Evolutionary conservation across 1,139 yeast species (phyloP).

Genomic region (Candida mesenterica): DNA sequence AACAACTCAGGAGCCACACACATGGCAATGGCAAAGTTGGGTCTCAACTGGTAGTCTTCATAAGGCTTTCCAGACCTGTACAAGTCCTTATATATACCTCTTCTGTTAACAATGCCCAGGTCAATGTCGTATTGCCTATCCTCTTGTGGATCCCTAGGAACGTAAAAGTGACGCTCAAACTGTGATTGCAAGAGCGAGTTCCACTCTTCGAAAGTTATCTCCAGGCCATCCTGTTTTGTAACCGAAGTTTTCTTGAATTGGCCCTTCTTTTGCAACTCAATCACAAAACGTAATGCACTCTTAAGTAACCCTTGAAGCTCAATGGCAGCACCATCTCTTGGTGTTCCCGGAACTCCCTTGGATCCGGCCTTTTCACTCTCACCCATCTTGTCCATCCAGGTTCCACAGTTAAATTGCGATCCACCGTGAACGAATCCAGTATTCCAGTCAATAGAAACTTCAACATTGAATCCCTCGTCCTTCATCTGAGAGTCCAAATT

Average conservation of each 20-base stretch:
- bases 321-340: constrained; percentile 95
- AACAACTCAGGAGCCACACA: constrained; percentile 92
- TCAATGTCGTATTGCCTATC: constrained; percentile 62
- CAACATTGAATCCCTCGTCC: constrained; percentile 88
- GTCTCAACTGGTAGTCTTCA: constrained; percentile 91
- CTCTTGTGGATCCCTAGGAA: constrained; percentile 60
- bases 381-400: constrained; percentile 99
- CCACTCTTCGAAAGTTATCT: constrained; percentile 64
- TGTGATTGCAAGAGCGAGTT: constrained; percentile 62
- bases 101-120: constrained; percentile 66
- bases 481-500: constrained; percentile 87
- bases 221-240: constrained; percentile 52
- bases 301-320: constrained; percentile 89
- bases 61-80: constrained; percentile 78
- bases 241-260: constrained; percentile 58
- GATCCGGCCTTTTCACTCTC: constrained; percentile 82
- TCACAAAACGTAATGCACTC: constrained; percentile 78
- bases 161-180: constrained; percentile 75
- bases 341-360: constrained; percentile 93
- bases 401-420: constrained; percentile 89
- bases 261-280: constrained; percentile 53
- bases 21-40: constrained; percentile 92
- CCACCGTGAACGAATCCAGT: constrained; percentile 92
- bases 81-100: constrained; percentile 92
- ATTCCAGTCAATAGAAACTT: constrained; percentile 78